Evolutionary conservation across 306 rosid genomes (phyloP).

Genomic region (Ormosia semicastrata): DNA sequence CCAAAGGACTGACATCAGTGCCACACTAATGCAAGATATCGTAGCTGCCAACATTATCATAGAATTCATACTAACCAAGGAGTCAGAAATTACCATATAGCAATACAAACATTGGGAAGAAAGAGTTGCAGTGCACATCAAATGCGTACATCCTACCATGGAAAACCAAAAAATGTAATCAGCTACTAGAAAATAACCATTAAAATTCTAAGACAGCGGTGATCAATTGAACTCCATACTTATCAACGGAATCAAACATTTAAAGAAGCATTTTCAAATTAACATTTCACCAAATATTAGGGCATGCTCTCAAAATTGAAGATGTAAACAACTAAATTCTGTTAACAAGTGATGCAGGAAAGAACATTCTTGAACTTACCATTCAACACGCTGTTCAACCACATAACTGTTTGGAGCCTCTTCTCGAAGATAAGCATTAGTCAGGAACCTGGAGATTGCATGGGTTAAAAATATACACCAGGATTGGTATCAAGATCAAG

Average conservation of each 20-base stretch:
- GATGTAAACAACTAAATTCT: conserved; percentile 16
- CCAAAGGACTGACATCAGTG: conserved; percentile 45
- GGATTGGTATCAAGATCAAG: conserved; percentile 1
- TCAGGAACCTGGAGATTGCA: conserved; percentile 66
- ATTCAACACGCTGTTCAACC: conserved; percentile 99
- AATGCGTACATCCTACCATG: conserved; percentile 90
- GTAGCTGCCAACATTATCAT: conserved; percentile 19
- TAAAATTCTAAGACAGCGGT: background rate
- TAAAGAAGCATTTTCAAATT: conserved; percentile 16
- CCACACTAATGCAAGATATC: conserved; percentile 12
- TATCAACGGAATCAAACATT: conserved; percentile 12
- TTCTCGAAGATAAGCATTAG: conserved; percentile 94
- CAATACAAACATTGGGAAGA: conserved; percentile 96
- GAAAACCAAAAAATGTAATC: conserved; percentile 20
- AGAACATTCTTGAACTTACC: conserved; percentile 48
- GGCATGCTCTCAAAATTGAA: conserved; percentile 11
- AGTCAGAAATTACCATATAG: conserved; percentile 68
- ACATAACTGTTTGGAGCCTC: conserved; percentile 98
- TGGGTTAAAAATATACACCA: conserved; percentile 10
- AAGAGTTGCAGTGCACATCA: conserved; percentile 99
- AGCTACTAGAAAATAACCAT: conserved; percentile 30
- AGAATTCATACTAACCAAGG: conserved; percentile 2
- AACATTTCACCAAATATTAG: background rate
- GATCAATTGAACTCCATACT: background rate
- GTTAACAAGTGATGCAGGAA: conserved; percentile 7